phyloP scores from a whole-genome alignment of 2,329 filamentous ascomycete species.

The Delphinella strobiligena region DNA sequence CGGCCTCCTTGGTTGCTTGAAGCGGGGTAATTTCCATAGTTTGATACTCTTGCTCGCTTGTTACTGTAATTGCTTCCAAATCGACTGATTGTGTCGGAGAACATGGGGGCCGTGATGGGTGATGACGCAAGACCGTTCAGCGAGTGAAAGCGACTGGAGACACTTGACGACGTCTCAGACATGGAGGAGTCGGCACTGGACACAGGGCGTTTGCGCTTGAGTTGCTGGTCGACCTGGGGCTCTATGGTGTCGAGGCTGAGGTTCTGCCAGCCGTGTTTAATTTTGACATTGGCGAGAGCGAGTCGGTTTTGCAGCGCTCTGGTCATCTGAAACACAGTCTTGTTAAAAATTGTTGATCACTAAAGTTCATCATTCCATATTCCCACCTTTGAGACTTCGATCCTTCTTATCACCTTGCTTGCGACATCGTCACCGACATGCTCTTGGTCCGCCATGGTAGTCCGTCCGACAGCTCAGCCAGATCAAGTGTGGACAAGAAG shows the following conservation, averaged over 20 bases:
- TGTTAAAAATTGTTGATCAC: conserved; percentile 14
- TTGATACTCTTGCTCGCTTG: conserved; percentile 16
- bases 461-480: background rate
- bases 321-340: conserved; percentile 64
- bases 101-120: conserved; percentile 68
- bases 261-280: conserved; percentile 89
- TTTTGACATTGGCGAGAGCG: conserved; percentile 92
- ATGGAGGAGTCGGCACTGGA: conserved; percentile 59
- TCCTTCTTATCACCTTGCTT: conserved; percentile 23
- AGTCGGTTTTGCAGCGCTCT: conserved; percentile 85
- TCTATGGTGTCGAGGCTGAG: conserved; percentile 77
- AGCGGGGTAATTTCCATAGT: conserved; percentile 11
- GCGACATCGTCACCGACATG: conserved; percentile 22
- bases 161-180: conserved; percentile 77
- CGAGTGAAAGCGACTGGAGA: conserved; percentile 65
- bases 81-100: conserved; percentile 69
- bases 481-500: background rate
- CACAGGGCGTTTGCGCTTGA: conserved; percentile 56
- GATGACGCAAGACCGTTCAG: conserved; percentile 65
- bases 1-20: conserved; percentile 20
- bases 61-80: conserved; percentile 46
- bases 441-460: conserved; percentile 16
- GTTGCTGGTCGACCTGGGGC: conserved; percentile 67
- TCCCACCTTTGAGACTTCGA: conserved; percentile 27
- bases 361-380: conserved; percentile 4